Evolutionary conservation across 1,284 basidiomycete genomes (phyloP).

Genomic region (Cryptococcus depauperatus): DNA sequence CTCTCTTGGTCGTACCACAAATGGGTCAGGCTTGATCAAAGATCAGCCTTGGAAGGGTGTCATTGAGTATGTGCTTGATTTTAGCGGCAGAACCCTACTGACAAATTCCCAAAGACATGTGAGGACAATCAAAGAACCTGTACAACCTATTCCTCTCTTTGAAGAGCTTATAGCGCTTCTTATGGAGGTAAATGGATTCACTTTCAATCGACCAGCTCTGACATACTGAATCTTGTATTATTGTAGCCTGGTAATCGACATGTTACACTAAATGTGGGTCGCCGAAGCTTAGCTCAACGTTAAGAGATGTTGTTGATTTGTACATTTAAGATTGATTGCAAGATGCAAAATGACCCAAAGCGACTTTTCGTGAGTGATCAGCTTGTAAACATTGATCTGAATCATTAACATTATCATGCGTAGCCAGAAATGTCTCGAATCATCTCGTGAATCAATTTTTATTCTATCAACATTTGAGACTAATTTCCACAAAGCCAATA

Average conservation of each 20-base stretch:
- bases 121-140: constrained; percentile 72
- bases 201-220: no score
- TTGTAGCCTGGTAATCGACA: constrained; percentile 71
- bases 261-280: constrained; percentile 63
- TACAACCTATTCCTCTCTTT: constrained; percentile 78
- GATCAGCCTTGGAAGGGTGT: constrained; percentile 45
- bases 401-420: neutral
- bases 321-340: constrained; percentile 64
- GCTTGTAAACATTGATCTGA: neutral
- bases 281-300: neutral
- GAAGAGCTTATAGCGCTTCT: constrained; percentile 68
- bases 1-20: constrained; percentile 52
- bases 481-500: constrained; percentile 46
- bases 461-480: neutral
- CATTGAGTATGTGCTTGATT: constrained; percentile 40
- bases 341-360: constrained; percentile 85
- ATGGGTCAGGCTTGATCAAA: constrained; percentile 50
- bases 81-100: no score
- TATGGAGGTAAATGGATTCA: constrained; percentile 51
- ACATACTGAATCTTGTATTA: constrained; percentile 1
- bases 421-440: constrained; percentile 67
- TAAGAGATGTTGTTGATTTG: neutral
- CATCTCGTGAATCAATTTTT: constrained; percentile 50
- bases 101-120: constrained; percentile 54
- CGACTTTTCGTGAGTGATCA: constrained; percentile 57